phyloP scores from a whole-genome alignment of 1,139 yeast genomes.

The Taphrina pruni region DNA sequence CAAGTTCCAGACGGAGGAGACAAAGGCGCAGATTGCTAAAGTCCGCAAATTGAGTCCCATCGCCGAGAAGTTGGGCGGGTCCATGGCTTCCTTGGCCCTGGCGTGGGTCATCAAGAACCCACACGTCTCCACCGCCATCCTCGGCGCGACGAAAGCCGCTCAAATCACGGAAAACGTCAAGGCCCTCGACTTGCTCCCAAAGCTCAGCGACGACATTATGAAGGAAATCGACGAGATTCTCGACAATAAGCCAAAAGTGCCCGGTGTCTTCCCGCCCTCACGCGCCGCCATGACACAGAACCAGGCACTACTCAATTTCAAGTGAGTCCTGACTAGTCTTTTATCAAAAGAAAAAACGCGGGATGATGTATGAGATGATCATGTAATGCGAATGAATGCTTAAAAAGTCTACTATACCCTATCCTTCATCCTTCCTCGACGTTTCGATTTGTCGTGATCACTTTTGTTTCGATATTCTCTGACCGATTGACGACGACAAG shows the following conservation, averaged over 20 bases:
- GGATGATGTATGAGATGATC: not conserved
- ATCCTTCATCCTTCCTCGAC: too few species aligned
- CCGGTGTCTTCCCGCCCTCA: slow-evolving; percentile 32
- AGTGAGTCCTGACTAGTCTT: not conserved
- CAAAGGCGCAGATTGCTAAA: slow-evolving; percentile 48
- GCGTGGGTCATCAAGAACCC: slow-evolving; percentile 51
- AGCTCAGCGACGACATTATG: slow-evolving; percentile 50
- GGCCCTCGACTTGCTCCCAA: slow-evolving; percentile 51
- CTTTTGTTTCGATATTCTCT: too few species aligned
- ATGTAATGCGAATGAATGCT: not conserved
- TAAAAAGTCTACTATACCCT: not conserved
- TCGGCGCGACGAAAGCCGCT: slow-evolving; percentile 52
- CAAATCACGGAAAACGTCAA: slow-evolving; percentile 51
- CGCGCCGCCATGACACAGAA: slow-evolving; percentile 37
- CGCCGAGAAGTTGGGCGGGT: slow-evolving; percentile 50
- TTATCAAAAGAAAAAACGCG: too few species aligned
- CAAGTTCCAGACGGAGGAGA: slow-evolving; percentile 47
- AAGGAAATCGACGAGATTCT: slow-evolving; percentile 50
- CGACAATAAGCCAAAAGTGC: slow-evolving; percentile 49
- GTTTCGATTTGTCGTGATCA: too few species aligned
- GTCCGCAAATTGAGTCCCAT: slow-evolving; percentile 47
- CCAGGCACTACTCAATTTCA: slow-evolving; percentile 21
- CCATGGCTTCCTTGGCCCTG: slow-evolving; percentile 50
- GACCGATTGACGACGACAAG: not conserved
- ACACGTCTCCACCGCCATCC: slow-evolving; percentile 51